These are phyloP conservation scores for Heterobasidion occidentale DNA, from an alignment of 1,284 basidiomycete species.

Conservation along the genomic window DNA sequence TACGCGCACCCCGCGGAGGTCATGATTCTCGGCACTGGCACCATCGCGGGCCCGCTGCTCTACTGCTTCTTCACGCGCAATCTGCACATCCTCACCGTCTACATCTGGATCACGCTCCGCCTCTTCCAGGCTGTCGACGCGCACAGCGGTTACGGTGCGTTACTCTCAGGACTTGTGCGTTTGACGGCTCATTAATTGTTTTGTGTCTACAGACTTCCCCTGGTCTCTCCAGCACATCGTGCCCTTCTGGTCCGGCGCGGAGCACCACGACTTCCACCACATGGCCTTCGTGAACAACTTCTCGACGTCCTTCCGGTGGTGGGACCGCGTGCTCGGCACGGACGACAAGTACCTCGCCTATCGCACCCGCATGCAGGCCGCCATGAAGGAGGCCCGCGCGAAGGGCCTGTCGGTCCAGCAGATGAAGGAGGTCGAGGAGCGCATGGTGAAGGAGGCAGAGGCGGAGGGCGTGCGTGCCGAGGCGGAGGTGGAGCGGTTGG, in stretches of 20 bases:
- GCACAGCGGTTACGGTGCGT: constrained; percentile 88
- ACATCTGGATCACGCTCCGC: constrained; percentile 89
- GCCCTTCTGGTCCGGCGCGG: constrained; percentile 98
- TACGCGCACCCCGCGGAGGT: constrained; percentile 96
- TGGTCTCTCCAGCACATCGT: constrained; percentile 95
- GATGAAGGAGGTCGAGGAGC: constrained; percentile 44
- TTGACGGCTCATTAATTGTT: neutral
- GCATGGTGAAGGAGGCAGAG: constrained; percentile 57
- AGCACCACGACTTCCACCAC: constrained; percentile 97
- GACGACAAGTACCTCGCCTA: constrained; percentile 81
- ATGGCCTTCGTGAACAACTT: constrained; percentile 90
- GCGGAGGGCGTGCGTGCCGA: constrained; percentile 69
- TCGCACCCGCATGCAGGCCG: constrained; percentile 48
- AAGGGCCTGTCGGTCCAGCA: constrained; percentile 46
- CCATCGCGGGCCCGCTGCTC: constrained; percentile 81
- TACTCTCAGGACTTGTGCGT: neutral
- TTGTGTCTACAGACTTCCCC: no score
- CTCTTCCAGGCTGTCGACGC: constrained; percentile 98
- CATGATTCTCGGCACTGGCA: constrained; percentile 84
- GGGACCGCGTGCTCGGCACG: constrained; percentile 81
- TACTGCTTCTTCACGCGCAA: constrained; percentile 70
- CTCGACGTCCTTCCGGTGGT: constrained; percentile 90
- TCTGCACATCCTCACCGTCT: constrained; percentile 89
- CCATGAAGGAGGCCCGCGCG: constrained; percentile 37
- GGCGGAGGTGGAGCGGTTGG: constrained; percentile 40